phyloP scores from a whole-genome alignment of 2,329 filamentous ascomycete genomes.

The Cyanodermella asteris region DNA sequence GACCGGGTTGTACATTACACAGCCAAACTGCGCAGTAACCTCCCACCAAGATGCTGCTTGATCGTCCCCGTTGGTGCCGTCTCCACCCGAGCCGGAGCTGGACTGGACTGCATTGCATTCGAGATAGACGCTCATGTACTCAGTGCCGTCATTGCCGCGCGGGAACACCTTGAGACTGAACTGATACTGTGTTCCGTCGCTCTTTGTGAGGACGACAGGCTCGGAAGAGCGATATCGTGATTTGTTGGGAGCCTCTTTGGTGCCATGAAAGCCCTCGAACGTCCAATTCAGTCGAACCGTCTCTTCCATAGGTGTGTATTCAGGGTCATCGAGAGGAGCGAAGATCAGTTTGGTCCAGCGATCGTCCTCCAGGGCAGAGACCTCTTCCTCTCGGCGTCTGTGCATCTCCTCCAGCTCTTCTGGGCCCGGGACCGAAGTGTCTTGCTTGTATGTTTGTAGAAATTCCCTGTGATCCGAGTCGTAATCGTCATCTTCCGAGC shows the following conservation, averaged over 20 bases:
- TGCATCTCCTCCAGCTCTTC: conserved; percentile 37
- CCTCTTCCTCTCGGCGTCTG: too few species aligned
- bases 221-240: conserved; percentile 38
- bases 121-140: conserved; percentile 34
- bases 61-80: conserved; percentile 1
- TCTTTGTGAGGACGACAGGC: conserved; percentile 33
- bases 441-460: conserved; percentile 35
- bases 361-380: too few species aligned
- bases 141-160: conserved; percentile 34
- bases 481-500: conserved; percentile 5
- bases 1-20: conserved; percentile 40
- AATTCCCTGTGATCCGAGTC: conserved; percentile 17
- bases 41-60: conserved; percentile 14
- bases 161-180: conserved; percentile 47
- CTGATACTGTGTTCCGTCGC: too few species aligned
- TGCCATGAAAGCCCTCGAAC: conserved; percentile 36
- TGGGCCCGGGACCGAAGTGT: conserved; percentile 31
- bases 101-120: conserved; percentile 21
- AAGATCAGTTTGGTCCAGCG: conserved; percentile 38
- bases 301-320: conserved; percentile 29
- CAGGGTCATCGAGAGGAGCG: conserved; percentile 33
- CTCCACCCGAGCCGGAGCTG: background rate
- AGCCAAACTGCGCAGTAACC: conserved; percentile 36
- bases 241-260: conserved; percentile 36
- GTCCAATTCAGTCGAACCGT: conserved; percentile 37